Conservation (phyloP, 2,329 filamentous ascomycete species). For the Pyrenophora teres region DNA sequence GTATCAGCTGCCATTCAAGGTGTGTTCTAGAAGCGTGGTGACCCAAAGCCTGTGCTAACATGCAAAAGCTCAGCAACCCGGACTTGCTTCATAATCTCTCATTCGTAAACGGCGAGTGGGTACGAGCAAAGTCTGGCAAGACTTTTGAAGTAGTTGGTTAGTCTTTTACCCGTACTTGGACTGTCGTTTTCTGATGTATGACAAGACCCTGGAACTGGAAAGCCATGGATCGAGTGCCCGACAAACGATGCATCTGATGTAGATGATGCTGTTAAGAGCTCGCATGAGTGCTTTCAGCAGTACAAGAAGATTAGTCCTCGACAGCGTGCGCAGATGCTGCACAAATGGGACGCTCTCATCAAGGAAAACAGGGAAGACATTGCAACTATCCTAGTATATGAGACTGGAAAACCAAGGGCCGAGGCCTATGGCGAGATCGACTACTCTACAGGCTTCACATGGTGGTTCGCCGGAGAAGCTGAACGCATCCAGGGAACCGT, state of each 20-base stretch:
- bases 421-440: constrained; percentile 60
- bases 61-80: constrained; percentile 57
- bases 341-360: constrained; percentile 69
- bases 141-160: constrained; percentile 61
- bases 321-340: constrained; percentile 64
- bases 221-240: constrained; percentile 55
- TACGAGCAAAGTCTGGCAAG: constrained; percentile 61
- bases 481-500: constrained; percentile 67
- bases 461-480: constrained; percentile 65
- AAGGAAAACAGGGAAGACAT: constrained; percentile 66
- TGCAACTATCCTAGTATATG: constrained; percentile 65
- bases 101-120: constrained; percentile 61
- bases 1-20: constrained; percentile 52
- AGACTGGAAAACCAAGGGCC: constrained; percentile 59
- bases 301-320: constrained; percentile 66
- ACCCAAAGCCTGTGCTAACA: constrained; percentile 3
- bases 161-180: constrained; percentile 3
- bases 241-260: constrained; percentile 63
- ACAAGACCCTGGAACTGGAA: constrained; percentile 57
- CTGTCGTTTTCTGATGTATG: constrained; percentile 12
- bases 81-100: constrained; percentile 60
- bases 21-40: constrained; percentile 15
- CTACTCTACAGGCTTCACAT: constrained; percentile 59
- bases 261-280: constrained; percentile 62
- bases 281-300: constrained; percentile 64